A percentile compares a stretch with the other conserved stretches of the same genome.
These are phyloP conservation scores for Ambrosia hybrid DNA, from an alignment of 140 eudicot genomes.

Conservation along the genomic window DNA sequence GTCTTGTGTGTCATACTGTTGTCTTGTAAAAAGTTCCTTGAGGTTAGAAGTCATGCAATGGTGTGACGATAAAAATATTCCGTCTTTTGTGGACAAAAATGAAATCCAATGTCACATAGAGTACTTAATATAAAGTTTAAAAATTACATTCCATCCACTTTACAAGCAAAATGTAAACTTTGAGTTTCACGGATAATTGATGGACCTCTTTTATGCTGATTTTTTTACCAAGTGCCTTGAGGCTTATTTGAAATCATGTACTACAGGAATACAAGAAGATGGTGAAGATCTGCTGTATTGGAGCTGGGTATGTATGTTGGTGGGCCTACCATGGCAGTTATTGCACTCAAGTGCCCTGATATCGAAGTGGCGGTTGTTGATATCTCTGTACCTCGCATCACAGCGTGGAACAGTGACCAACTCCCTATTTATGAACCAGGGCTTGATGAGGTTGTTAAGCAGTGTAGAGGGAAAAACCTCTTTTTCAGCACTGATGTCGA, in stretches of 20 bases:
- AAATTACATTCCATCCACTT: slow-evolving; percentile 12
- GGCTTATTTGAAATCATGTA: slow-evolving; percentile 8
- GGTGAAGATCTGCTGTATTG: slow-evolving; percentile 88
- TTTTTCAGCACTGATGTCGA: slow-evolving; percentile 75
- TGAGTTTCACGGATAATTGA: not conserved
- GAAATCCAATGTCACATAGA: not conserved
- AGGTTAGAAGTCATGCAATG: not conserved
- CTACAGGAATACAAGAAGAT: slow-evolving; percentile 33
- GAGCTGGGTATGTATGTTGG: slow-evolving; percentile 89
- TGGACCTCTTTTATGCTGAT: slow-evolving; percentile 4
- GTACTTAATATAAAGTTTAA: not conserved
- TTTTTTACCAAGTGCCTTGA: not conserved
- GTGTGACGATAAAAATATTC: too few relatives aligned
- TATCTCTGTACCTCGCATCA: slow-evolving; percentile 62
- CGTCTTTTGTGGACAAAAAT: slow-evolving; percentile 1
- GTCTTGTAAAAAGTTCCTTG: slow-evolving; percentile 7
- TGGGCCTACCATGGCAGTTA: slow-evolving; percentile 81
- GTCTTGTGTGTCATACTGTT: not conserved
- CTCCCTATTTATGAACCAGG: slow-evolving; percentile 76
- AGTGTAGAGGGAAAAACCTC: slow-evolving; percentile 67
- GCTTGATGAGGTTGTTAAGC: slow-evolving; percentile 63
- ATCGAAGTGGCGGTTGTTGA: slow-evolving; percentile 68
- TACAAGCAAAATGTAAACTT: not conserved
- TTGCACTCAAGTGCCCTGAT: slow-evolving; percentile 65
- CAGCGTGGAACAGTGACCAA: slow-evolving; percentile 70